phyloP scores from a whole-genome alignment of 805 yeast species.

The Torulaspora franciscae region DNA sequence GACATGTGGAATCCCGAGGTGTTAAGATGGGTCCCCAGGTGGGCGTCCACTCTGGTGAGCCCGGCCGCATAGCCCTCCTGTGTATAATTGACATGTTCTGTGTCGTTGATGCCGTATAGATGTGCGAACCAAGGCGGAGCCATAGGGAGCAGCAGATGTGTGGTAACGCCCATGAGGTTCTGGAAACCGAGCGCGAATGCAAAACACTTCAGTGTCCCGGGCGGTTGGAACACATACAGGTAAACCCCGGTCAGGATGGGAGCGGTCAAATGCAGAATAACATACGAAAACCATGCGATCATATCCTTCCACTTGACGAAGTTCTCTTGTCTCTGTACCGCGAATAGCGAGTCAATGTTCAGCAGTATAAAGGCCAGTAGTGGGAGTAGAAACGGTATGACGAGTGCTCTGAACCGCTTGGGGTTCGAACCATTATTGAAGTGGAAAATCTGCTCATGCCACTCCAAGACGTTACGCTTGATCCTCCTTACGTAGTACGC shows the following conservation, averaged over 20 bases:
- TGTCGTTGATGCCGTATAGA: constrained; percentile 50
- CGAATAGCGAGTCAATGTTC: constrained; percentile 42
- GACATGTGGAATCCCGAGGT: constrained; percentile 59
- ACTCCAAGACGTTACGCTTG: constrained; percentile 23
- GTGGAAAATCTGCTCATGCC: constrained; percentile 26
- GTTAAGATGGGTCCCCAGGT: constrained; percentile 55
- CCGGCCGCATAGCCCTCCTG: constrained; percentile 73
- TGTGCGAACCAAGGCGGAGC: constrained; percentile 75
- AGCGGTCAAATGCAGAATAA: constrained; percentile 53
- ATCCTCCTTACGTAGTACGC: constrained; percentile 23
- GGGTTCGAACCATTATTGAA: constrained; percentile 17
- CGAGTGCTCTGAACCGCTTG: constrained; percentile 17
- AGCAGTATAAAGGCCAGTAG: constrained; percentile 41
- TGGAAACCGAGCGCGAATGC: constrained; percentile 54
- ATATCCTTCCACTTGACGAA: constrained; percentile 46
- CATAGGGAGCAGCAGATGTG: constrained; percentile 60
- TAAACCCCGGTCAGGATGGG: constrained; percentile 61
- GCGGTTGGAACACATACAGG: constrained; percentile 60
- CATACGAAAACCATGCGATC: constrained; percentile 58
- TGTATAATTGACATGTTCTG: constrained; percentile 48
- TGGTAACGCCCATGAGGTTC: constrained; percentile 53
- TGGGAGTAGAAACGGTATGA: constrained; percentile 37
- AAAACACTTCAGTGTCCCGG: constrained; percentile 55
- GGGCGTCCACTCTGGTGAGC: constrained; percentile 56
- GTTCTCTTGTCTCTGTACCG: constrained; percentile 36